Conservation (phyloP, 148 eudicot genomes). For the Gaultheria prostrata region DNA sequence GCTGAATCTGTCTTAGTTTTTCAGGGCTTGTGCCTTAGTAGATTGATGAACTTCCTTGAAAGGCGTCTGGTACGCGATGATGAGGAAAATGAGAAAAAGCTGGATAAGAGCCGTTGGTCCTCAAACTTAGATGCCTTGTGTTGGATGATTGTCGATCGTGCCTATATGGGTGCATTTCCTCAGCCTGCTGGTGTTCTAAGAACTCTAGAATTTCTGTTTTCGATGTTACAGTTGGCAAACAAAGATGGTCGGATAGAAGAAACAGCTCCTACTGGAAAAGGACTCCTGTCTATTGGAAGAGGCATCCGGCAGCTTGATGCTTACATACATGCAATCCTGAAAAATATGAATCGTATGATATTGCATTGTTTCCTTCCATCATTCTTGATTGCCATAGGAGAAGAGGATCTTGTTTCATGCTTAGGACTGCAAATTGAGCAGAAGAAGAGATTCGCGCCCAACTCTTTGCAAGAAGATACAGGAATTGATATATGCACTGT, state of each 20-base stretch:
- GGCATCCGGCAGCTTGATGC: conserved; percentile 91
- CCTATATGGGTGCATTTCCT: conserved; percentile 96
- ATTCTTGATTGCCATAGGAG: conserved; percentile 75
- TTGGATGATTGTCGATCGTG: conserved; percentile 91
- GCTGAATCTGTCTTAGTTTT: conserved; percentile 79
- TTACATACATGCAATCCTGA: conserved; percentile 74
- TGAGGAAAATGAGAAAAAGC: conserved; percentile 83
- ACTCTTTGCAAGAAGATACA: conserved; percentile 46
- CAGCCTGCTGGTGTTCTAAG: conserved; percentile 74
- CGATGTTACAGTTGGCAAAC: conserved; percentile 97
- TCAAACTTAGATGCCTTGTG: conserved; percentile 80
- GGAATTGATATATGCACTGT: conserved; percentile 73
- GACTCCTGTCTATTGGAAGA: conserved; percentile 79
- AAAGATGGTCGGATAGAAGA: conserved; percentile 93
- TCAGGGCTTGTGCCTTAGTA: conserved; percentile 93
- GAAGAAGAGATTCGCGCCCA: conserved; percentile 33
- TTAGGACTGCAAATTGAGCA: conserved; percentile 58
- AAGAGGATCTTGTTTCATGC: conserved; percentile 65
- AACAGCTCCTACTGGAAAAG: conserved; percentile 69
- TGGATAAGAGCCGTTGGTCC: conserved; percentile 91
- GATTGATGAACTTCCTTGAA: conserved; percentile 93
- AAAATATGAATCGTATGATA: conserved; percentile 83
- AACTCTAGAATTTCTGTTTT: conserved; percentile 84
- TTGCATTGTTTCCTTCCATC: conserved; percentile 86
- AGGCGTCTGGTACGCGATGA: conserved; percentile 95